These are phyloP conservation scores for Durio zibethinus DNA, from an alignment of 345 rosid genomes.

Conservation along the genomic window DNA sequence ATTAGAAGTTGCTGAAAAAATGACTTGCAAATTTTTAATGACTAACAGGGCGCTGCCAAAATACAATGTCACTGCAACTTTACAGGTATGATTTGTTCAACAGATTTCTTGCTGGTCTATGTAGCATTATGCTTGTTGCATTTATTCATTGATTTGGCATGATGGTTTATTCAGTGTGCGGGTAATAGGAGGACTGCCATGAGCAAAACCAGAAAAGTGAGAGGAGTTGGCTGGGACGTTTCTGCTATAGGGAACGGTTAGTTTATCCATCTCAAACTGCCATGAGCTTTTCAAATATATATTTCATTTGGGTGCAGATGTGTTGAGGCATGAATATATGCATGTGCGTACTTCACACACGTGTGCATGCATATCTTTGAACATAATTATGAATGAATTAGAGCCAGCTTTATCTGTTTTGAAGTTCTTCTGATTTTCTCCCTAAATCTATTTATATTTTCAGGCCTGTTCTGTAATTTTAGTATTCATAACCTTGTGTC, in stretches of 20 bases:
- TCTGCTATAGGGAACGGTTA: conserved; percentile 92
- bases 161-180: conserved; percentile 62
- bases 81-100: conserved; percentile 50
- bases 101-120: neutral
- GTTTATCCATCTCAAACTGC: conserved; percentile 1
- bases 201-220: conserved; percentile 76
- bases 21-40: conserved; percentile 5
- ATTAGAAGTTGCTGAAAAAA: neutral
- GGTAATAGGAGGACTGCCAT: conserved; percentile 98
- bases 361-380: neutral
- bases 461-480: neutral
- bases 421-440: neutral
- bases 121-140: neutral
- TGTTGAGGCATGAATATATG: neutral
- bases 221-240: conserved; percentile 96
- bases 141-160: conserved; percentile 9
- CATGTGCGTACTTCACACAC: neutral
- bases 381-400: neutral
- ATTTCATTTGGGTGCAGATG: neutral
- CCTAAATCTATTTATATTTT: neutral
- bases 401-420: neutral
- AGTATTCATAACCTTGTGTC: neutral
- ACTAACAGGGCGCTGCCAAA: conserved; percentile 70
- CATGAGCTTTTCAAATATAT: neutral
- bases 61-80: conserved; percentile 67